Conservation (phyloP, 2,329 filamentous ascomycete genomes). For the Cytospora schulzeri region DNA sequence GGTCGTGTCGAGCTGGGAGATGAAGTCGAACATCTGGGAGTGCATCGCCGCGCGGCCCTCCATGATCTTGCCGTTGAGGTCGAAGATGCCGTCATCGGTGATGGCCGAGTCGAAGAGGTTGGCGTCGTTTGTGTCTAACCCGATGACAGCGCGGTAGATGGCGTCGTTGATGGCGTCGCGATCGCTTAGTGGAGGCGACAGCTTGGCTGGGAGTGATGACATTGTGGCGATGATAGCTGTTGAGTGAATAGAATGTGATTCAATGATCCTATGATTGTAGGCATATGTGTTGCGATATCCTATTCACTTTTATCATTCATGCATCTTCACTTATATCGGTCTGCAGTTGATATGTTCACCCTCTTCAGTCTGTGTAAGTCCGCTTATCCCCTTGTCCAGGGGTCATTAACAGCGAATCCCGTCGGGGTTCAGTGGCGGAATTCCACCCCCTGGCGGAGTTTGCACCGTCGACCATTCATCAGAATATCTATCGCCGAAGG, state of each 20-base stretch:
- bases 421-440: not conserved
- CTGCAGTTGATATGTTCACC: not conserved
- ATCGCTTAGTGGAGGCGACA: slow-evolving; percentile 30
- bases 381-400: not conserved
- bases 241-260: not conserved
- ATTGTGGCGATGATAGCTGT: not conserved
- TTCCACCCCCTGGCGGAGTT: not conserved
- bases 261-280: not conserved
- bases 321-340: not conserved
- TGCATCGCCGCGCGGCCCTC: slow-evolving; percentile 36
- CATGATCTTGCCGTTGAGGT: slow-evolving; percentile 30
- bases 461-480: not conserved
- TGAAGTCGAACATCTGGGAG: slow-evolving; percentile 26
- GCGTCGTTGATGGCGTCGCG: slow-evolving; percentile 39
- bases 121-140: slow-evolving; percentile 35
- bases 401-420: not conserved
- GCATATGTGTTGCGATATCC: not conserved
- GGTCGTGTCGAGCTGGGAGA: slow-evolving; percentile 35
- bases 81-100: slow-evolving; percentile 30
- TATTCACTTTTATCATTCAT: not conserved
- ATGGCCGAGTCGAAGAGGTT: slow-evolving; percentile 37
- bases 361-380: not conserved
- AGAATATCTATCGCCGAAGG: not conserved
- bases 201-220: slow-evolving; percentile 24
- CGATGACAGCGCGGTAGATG: slow-evolving; percentile 34